phyloP scores from a whole-genome alignment of 345 rosid species.

The Ceriops decandra region DNA sequence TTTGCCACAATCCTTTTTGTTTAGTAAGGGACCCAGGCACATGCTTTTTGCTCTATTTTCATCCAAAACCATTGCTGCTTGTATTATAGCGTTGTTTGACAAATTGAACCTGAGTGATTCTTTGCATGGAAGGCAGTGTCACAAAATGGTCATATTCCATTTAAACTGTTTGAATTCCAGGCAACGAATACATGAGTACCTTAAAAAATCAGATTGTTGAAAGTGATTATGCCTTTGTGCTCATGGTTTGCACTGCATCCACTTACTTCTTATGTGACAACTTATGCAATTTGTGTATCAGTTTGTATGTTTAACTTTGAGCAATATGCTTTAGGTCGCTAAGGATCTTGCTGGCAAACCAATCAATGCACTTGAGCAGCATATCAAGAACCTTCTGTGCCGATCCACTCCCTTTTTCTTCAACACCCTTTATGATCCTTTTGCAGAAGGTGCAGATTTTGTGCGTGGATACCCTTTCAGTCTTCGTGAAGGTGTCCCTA shows the following conservation, averaged over 20 bases:
- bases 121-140: too few relatives aligned
- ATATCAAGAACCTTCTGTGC: constrained; percentile 77
- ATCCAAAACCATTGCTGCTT: too few relatives aligned
- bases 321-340: constrained; percentile 55
- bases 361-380: constrained; percentile 89
- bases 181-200: too few relatives aligned
- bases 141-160: too few relatives aligned
- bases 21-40: too few relatives aligned
- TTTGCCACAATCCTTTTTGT: too few relatives aligned
- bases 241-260: background rate
- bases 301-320: background rate
- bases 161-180: too few relatives aligned
- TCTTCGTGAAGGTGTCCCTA: constrained; percentile 88
- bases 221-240: too few relatives aligned
- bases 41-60: too few relatives aligned
- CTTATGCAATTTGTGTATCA: background rate
- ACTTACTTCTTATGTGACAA: background rate
- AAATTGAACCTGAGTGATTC: too few relatives aligned
- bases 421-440: constrained; percentile 95
- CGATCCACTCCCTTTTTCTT: constrained; percentile 94
- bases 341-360: constrained; percentile 81
- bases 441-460: constrained; percentile 82
- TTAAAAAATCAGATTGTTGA: too few relatives aligned
- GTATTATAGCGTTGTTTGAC: too few relatives aligned
- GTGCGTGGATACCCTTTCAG: constrained; percentile 98